Evolutionary conservation across 169 alveolate species (phyloP).

Genomic region (Babesia bigemina): DNA sequence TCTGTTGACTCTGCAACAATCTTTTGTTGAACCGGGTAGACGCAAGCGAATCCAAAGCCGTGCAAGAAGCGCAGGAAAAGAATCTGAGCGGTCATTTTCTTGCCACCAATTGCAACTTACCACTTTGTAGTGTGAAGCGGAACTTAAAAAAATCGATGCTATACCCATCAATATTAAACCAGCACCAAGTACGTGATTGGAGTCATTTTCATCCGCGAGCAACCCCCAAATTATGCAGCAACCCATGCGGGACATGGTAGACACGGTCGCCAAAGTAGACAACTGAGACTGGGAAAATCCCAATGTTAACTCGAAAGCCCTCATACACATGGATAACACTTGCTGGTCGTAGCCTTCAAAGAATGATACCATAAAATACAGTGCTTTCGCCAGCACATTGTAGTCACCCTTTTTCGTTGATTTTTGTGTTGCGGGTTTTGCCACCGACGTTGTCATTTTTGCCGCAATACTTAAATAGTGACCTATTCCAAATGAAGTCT

Average conservation of each 20-base stretch:
- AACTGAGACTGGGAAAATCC: conserved; percentile 81
- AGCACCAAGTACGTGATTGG: conserved; percentile 81
- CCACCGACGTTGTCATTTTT: no score
- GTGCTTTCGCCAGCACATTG: not conserved
- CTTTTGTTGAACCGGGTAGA: conserved; percentile 35
- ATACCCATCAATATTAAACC: conserved; percentile 88
- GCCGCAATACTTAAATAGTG: no score
- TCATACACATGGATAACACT: conserved; percentile 50
- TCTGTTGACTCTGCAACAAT: conserved; percentile 14
- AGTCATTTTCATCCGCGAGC: conserved; percentile 82
- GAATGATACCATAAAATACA: conserved; percentile 8
- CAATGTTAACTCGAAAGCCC: conserved; percentile 88
- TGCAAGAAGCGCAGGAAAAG: conserved; percentile 35
- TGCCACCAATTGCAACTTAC: conserved; percentile 9
- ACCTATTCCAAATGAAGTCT: no score
- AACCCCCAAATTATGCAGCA: conserved; percentile 90
- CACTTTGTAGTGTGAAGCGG: conserved; percentile 18
- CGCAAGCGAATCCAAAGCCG: conserved; percentile 53
- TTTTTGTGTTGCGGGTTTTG: no score
- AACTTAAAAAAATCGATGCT: conserved; percentile 77
- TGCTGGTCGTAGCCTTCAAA: conserved; percentile 29
- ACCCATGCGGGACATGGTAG: conserved; percentile 81
- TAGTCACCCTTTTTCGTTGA: no score
- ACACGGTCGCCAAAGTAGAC: conserved; percentile 83
- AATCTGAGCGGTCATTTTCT: conserved; percentile 4